phyloP scores from a whole-genome alignment of 2,329 filamentous ascomycete species.

The Fusarium anguioides region DNA sequence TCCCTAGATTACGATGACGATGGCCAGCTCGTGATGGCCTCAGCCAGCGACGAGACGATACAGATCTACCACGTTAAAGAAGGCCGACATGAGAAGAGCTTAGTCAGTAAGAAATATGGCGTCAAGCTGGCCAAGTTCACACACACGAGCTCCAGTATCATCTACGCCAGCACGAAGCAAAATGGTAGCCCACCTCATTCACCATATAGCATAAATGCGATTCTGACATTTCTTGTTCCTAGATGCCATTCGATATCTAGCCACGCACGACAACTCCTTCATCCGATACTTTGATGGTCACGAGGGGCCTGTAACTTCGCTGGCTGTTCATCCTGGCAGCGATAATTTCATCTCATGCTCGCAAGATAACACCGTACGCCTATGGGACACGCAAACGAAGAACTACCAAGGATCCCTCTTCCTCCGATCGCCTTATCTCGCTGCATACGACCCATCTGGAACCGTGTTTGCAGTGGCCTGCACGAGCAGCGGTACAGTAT shows the following conservation, averaged over 20 bases:
- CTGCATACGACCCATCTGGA: conserved; percentile 92
- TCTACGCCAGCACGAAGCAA: conserved; percentile 95
- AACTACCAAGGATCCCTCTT: conserved; percentile 84
- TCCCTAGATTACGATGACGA: conserved; percentile 97
- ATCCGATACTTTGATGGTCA: conserved; percentile 97
- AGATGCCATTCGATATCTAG: conserved; percentile 88
- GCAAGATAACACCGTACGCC: conserved; percentile 87
- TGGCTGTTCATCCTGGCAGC: conserved; percentile 84
- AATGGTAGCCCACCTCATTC: conserved; percentile 69
- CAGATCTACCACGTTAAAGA: conserved; percentile 96
- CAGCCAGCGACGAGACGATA: conserved; percentile 92
- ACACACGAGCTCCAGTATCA: conserved; percentile 88
- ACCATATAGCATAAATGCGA: background rate
- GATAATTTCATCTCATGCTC: conserved; percentile 95
- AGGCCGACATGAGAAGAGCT: conserved; percentile 86
- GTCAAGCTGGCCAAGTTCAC: conserved; percentile 95
- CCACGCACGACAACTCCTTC: conserved; percentile 94
- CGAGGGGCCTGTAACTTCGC: conserved; percentile 82
- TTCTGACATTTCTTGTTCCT: conserved; percentile 5
- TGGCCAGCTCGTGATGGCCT: conserved; percentile 90
- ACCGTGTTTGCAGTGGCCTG: conserved; percentile 91
- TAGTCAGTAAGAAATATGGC: conserved; percentile 96
- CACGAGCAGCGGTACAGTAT: conserved; percentile 79
- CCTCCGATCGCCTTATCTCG: conserved; percentile 82
- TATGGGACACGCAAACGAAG: conserved; percentile 89